These are phyloP conservation scores for Crataegus laevigata DNA, from an alignment of 306 rosid species.

Conservation along the genomic window DNA sequence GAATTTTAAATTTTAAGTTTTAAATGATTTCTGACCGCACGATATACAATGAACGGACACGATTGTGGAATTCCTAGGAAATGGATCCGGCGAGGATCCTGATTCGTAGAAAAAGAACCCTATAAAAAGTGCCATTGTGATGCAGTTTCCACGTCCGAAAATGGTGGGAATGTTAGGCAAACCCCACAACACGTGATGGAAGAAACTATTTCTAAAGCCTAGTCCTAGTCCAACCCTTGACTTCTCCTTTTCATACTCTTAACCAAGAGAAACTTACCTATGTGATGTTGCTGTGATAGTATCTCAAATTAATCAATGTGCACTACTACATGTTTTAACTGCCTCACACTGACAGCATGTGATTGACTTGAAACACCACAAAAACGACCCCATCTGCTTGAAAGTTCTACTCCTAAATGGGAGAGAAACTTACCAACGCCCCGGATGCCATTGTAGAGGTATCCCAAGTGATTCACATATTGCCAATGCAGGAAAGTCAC, in stretches of 20 bases:
- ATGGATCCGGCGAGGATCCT: no score
- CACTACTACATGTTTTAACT: neutral
- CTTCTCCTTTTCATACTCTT: neutral
- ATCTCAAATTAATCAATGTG: neutral
- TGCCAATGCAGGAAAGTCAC: neutral
- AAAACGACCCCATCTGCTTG: neutral
- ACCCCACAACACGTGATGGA: slow-evolving; percentile 7
- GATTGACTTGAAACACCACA: neutral
- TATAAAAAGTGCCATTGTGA: neutral
- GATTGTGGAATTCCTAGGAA: no score
- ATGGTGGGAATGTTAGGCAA: slow-evolving; percentile 5
- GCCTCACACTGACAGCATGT: no score
- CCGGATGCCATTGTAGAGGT: neutral
- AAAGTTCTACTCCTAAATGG: neutral
- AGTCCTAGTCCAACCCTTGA: neutral
- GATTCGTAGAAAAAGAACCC: no score
- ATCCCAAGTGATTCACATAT: neutral
- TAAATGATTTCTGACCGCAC: no score
- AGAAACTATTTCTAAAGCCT: neutral
- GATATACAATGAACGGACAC: no score
- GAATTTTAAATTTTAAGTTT: no score
- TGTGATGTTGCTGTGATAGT: neutral
- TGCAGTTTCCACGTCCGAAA: slow-evolving; percentile 1
- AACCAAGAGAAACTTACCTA: neutral
- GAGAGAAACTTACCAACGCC: neutral